Evolutionary conservation across 352 stramenopile species (phyloP), one percentile per base, ranked within the genome.

Genomic region (Globisporangium recalcitrans): DNA sequence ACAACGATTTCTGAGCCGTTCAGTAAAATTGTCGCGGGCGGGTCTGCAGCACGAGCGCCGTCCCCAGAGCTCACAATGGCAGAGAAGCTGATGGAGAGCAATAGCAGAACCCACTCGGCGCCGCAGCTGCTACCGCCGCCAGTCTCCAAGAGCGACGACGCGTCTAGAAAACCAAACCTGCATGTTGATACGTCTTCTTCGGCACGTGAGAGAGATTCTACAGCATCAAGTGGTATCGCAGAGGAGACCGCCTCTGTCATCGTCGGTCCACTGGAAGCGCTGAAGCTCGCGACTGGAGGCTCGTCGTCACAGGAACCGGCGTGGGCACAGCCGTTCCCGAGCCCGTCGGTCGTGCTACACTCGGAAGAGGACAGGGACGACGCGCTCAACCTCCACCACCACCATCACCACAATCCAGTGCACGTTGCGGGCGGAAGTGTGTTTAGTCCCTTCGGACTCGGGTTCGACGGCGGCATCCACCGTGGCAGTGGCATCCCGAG

Each of bases 361-460:
- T 53, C 51, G 16, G 69, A 78, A 19, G 44, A 49, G 21, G 80
- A 42, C 36, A 42, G 36, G 13, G 36, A 91, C 48, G 73, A 85
- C 24, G 58, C 60, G 1, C 56, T 10, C 65, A 32, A 27, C 36
- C 36, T 42, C 8, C 32, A 38, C 36, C 36, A 42, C 13, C 36
- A 42, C 36, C 36, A 9, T 1, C 36, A 42, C 6, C 36, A n/a
- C 36, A 40, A 40, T 4, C 13, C 36, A 42, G 36, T n/a, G 36
- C 36, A 42, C n/a, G 13, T 7, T n/a, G 13, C 36, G 16, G 51
- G 62, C 19, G 60, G 66, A 22, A 68, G 64, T 14, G 74, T 88
- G 16, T 93, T 87, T 44, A 90, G 78, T 65, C 81, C 83, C 10
- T 93, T 93, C 68, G 80, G 80, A 8, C 64, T 93, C 51, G 79